Evolutionary conservation across 2,329 filamentous ascomycete genomes (phyloP).

Genomic region (Didymella sp.): DNA sequence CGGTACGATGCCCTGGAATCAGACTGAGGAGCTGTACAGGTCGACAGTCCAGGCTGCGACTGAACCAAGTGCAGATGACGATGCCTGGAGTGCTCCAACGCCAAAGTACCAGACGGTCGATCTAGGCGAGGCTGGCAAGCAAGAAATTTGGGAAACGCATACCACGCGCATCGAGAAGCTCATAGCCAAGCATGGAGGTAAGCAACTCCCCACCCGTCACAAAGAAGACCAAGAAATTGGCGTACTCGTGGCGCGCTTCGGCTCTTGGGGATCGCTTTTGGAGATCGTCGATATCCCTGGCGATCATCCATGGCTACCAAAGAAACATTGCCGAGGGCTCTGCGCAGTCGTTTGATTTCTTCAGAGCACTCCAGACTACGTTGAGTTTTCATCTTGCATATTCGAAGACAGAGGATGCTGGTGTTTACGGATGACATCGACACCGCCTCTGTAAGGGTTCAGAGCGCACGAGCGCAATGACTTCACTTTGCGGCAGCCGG

Average conservation of each 20-base stretch:
- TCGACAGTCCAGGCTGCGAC: slow-evolving; percentile 36
- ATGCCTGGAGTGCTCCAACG: slow-evolving; percentile 14
- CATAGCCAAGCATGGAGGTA: slow-evolving; percentile 49
- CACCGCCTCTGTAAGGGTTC: slow-evolving; percentile 13
- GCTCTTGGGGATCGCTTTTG: slow-evolving; percentile 10
- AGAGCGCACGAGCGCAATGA: slow-evolving; percentile 13
- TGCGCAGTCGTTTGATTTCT: not conserved
- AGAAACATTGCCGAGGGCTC: not conserved
- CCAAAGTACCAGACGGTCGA: slow-evolving; percentile 32
- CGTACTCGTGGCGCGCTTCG: slow-evolving; percentile 17
- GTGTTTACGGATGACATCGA: slow-evolving; percentile 7
- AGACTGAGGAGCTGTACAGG: slow-evolving; percentile 44
- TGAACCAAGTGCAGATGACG: slow-evolving; percentile 22
- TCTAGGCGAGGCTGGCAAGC: slow-evolving; percentile 45
- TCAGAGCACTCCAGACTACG: not conserved
- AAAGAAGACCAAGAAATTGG: slow-evolving; percentile 16
- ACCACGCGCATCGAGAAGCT: slow-evolving; percentile 41
- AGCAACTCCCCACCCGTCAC: slow-evolving; percentile 24
- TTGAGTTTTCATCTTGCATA: not conserved
- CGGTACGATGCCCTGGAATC: slow-evolving; percentile 45
- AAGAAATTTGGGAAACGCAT: slow-evolving; percentile 40
- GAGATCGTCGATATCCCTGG: slow-evolving; percentile 15
- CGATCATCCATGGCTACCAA: slow-evolving; percentile 2
- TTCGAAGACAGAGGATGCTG: slow-evolving; percentile 3
- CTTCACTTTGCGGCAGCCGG: slow-evolving; percentile 18